phyloP scores from a whole-genome alignment of 2,329 filamentous ascomycete genomes.

The Calonectria leucothoes region DNA sequence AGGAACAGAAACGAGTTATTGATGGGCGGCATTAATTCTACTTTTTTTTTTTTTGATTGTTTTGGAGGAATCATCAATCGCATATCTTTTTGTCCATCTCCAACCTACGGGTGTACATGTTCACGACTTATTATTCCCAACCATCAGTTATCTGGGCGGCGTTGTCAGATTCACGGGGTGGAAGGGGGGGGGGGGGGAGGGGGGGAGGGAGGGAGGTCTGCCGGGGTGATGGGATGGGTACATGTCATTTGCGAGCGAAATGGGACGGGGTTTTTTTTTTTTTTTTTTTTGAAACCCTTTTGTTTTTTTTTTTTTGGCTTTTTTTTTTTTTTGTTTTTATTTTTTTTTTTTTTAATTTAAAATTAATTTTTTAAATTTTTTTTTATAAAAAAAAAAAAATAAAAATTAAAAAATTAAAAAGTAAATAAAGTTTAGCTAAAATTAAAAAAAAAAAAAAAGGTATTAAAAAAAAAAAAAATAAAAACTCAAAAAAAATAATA shows the following conservation, averaged over 20 bases:
- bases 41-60: slow-evolving; percentile 25
- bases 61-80: slow-evolving; percentile 25
- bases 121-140: slow-evolving; percentile 24
- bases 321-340: background rate
- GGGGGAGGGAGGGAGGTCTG: slow-evolving; percentile 9
- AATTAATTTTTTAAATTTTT: no score
- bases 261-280: no score
- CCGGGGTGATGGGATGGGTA: slow-evolving; percentile 10
- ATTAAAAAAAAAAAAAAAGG: no score
- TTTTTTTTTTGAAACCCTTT: slow-evolving; percentile 11
- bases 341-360: no score
- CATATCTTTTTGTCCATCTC: slow-evolving; percentile 30
- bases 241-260: slow-evolving; percentile 26
- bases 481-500: no score
- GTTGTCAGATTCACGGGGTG: slow-evolving; percentile 35
- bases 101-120: slow-evolving; percentile 27
- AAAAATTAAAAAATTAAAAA: no score
- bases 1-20: slow-evolving; percentile 9
- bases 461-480: no score
- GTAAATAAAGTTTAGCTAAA: no score
- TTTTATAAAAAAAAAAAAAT: no score
- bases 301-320: slow-evolving; percentile 28
- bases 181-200: background rate
- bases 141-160: slow-evolving; percentile 36
- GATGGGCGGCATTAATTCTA: slow-evolving; percentile 15